Evolutionary conservation across 306 rosid species (phyloP).

Genomic region (Lablab purpureus): DNA sequence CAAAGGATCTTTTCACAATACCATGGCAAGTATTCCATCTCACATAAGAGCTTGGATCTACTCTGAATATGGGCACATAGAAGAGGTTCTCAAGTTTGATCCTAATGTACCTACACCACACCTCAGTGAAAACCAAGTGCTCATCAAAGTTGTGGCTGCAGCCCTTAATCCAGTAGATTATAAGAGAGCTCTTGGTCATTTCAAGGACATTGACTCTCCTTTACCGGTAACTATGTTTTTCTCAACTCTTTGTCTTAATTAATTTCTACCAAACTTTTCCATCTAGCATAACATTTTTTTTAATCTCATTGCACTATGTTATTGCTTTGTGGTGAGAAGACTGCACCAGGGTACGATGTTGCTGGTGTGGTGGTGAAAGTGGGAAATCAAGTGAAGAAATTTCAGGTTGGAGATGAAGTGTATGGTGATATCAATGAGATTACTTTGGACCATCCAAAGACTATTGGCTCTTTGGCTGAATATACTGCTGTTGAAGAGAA

Average conservation of each 20-base stretch:
- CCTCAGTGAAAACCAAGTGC: constrained; percentile 52
- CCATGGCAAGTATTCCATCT: constrained; percentile 16
- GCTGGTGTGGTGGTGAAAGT: constrained; percentile 46
- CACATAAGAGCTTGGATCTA: constrained; percentile 68
- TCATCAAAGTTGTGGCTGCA: constrained; percentile 67
- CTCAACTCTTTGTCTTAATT: not conserved
- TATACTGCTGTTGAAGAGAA: constrained; percentile 60
- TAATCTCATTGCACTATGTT: too few species aligned
- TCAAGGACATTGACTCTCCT: constrained; percentile 41
- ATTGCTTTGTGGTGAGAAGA: not conserved
- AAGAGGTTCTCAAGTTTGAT: constrained; percentile 61
- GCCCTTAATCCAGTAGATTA: constrained; percentile 64
- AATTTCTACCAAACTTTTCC: too few species aligned
- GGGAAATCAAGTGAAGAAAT: constrained; percentile 39
- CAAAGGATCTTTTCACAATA: too few species aligned
- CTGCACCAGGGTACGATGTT: constrained; percentile 37
- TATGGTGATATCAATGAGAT: constrained; percentile 3
- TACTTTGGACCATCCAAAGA: not conserved
- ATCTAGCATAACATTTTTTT: too few species aligned
- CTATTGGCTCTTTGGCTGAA: constrained; percentile 27
- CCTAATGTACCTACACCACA: constrained; percentile 52
- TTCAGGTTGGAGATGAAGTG: constrained; percentile 38
- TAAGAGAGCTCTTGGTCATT: constrained; percentile 54
- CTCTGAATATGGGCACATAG: constrained; percentile 53
- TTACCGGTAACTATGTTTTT: constrained; percentile 45